Evolutionary conservation across 2,329 filamentous ascomycete genomes (phyloP), one percentile per base, ranked within the genome.

Genomic region (Tolypocladium endophyticum): DNA sequence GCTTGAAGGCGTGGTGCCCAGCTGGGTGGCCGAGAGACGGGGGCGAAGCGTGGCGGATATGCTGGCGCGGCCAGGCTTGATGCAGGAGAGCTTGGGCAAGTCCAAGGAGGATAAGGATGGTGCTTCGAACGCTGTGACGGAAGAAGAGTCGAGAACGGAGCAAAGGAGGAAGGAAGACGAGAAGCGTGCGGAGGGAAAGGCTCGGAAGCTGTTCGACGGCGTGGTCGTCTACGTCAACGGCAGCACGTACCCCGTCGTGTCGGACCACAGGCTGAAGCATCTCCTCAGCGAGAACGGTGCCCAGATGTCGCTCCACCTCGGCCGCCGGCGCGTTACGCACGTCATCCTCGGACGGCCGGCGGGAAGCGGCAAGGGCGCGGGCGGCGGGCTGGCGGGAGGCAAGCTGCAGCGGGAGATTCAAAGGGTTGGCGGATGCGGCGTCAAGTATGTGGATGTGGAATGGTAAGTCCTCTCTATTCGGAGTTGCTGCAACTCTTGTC

Each of bases 221-320:
- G 80, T 92, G 28, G 86, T 84, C 57, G 82, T 96, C 66, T 94
- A 93, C 74, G 82, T 97, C 73, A 96, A 96, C 73, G 92, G 92
- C 62, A 92, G 89, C 65, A 96, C 91, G 2, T 82, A 86, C 61
- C 92, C 92, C 1, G 73, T 85, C 30, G 82, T 96, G 62, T 95
- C 90, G 18, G 92, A 97, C 72, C 89, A 96, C 76, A 88, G 84
- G 70, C 81, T 97, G 60, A 95, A 94, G 77, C 86, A 87, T 59
- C 73, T 95, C 20, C 81, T 97, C 43, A 84, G 81, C 6, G 79
- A 85, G 60, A 85, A 96, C 69, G 93, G 92, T 25, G 93, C 85
- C 0, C 78, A 75, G 50, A 79, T 90, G 65, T 87, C 89, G 4
- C 81, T 91, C 41, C 80, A 85, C 61, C 82, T 96, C 12, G 87